Evolutionary conservation across 2,329 filamentous ascomycete species (phyloP).

Genomic region (Talaromyces albobiverticillius): DNA sequence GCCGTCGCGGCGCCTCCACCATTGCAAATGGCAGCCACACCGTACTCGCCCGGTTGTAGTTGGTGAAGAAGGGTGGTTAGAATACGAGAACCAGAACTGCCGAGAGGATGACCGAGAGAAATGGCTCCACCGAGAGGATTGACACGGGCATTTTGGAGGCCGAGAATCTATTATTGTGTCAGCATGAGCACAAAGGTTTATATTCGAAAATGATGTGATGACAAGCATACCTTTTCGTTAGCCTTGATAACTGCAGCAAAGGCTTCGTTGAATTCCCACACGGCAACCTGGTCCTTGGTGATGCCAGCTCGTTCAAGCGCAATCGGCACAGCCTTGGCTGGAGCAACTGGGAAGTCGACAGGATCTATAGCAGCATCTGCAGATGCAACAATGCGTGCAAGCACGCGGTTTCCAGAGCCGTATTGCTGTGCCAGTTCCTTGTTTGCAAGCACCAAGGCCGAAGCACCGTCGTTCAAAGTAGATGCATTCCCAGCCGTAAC

Average conservation of each 20-base stretch:
- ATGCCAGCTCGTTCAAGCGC: slow-evolving; percentile 87
- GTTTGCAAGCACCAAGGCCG: slow-evolving; percentile 80
- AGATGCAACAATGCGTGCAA: slow-evolving; percentile 81
- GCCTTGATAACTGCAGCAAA: slow-evolving; percentile 95
- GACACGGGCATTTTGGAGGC: slow-evolving; percentile 73
- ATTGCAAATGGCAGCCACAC: slow-evolving; percentile 94
- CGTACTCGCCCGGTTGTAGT: slow-evolving; percentile 87
- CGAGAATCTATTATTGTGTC: slow-evolving; percentile 62
- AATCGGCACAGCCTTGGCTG: slow-evolving; percentile 86
- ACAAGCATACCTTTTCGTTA: slow-evolving; percentile 69
- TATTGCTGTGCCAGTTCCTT: slow-evolving; percentile 77
- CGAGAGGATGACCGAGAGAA: slow-evolving; percentile 84
- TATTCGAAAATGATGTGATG: slow-evolving; percentile 3
- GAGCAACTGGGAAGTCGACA: slow-evolving; percentile 91
- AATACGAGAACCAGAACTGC: slow-evolving; percentile 90
- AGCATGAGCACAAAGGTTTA: background rate
- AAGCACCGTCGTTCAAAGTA: slow-evolving; percentile 91
- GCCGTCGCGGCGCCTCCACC: slow-evolving; percentile 90
- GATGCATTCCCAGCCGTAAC: slow-evolving; percentile 95
- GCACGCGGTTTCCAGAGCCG: slow-evolving; percentile 70
- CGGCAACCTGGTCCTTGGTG: slow-evolving; percentile 81
- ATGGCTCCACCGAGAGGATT: slow-evolving; percentile 91
- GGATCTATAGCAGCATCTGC: slow-evolving; percentile 89
- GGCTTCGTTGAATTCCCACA: slow-evolving; percentile 99
- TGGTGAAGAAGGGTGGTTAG: slow-evolving; percentile 88